These are phyloP conservation scores for Xylariaceae sp. DNA, from an alignment of 2,329 filamentous ascomycete genomes.

Conservation along the genomic window DNA sequence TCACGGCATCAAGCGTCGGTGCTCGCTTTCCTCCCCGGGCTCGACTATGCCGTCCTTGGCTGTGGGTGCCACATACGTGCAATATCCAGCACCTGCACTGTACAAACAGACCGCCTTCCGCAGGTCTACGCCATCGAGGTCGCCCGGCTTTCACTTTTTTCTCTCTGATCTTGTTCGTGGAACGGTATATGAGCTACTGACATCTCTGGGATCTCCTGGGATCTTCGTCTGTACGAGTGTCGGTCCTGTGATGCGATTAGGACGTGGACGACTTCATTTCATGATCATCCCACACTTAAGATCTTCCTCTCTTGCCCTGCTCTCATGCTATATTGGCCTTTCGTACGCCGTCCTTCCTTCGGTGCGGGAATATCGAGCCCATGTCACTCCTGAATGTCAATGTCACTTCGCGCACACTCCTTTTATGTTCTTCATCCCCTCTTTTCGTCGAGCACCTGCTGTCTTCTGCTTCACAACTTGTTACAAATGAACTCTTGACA, in stretches of 20 bases:
- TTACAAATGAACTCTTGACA: constrained; percentile 4
- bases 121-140: too few relatives aligned
- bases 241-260: not conserved
- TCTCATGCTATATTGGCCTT: not conserved
- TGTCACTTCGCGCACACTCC: constrained; percentile 4
- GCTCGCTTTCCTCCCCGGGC: too few relatives aligned
- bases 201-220: too few relatives aligned
- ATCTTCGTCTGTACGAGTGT: not conserved
- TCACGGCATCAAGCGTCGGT: too few relatives aligned
- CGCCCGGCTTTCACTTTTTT: too few relatives aligned
- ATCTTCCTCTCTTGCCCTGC: not conserved
- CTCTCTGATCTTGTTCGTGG: too few relatives aligned
- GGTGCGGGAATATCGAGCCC: not conserved
- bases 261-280: not conserved
- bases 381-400: constrained; percentile 9
- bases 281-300: not conserved
- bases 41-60: too few relatives aligned
- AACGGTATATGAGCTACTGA: too few relatives aligned
- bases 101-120: too few relatives aligned
- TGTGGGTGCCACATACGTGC: too few relatives aligned
- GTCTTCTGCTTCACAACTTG: not conserved
- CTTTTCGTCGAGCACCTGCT: not conserved
- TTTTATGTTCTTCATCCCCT: not conserved
- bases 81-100: too few relatives aligned
- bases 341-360: not conserved